Evolutionary conservation across 129 eudicot genomes (phyloP), one percentile per base, ranked within the genome.

Genomic region (Lactuca saligna): DNA sequence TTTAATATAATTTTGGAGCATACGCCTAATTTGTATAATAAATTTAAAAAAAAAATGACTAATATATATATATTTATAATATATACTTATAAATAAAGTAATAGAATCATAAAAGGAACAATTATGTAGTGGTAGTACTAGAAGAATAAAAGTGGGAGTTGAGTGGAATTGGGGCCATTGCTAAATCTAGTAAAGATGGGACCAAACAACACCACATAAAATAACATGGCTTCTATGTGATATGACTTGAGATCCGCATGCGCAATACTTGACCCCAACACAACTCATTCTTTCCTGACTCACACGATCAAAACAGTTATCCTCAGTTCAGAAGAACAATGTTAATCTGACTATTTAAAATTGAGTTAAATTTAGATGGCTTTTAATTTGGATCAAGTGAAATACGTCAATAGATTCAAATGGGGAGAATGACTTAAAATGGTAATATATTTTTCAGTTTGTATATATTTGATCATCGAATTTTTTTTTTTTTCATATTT

Each of bases 211-310:
- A 68, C 54, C 54, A 60, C 57, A 15, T 75, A 60, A 38, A 69
- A 75, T 75, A 50, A 38, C 75, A 75, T 75, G 69, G 75, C 51
- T 48, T 75, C 70, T 38, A 25, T 7, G 38, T 75, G 64, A 75
- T 5, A 68, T 60, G 80, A 75, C 80, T 49, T 68, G 57, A 50
- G 75, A 75, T 75, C 56, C 63, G 80, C 80, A 68, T 68, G 80
- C 80, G 69, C 55, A 68, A 37, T 66, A 49, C 48, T 57, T 75
- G n/a, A 58, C 16, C 48, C 61, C 25, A 67, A 66, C 67, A 6
- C 8, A 4, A n/a, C 65, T 17, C 14, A 44, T 37, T 37, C 7
- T 4, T 35, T 35, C 39, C 39, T 35, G 6, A 35, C 39, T 35
- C 39, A 35, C 7, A 35, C 39, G 39, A 35, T 35, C 39, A 6